Evolutionary conservation across 192 early-diverging fungal genomes (phyloP), one percentile per base, ranked within the genome.

Genomic region (Linnemannia zychae): DNA sequence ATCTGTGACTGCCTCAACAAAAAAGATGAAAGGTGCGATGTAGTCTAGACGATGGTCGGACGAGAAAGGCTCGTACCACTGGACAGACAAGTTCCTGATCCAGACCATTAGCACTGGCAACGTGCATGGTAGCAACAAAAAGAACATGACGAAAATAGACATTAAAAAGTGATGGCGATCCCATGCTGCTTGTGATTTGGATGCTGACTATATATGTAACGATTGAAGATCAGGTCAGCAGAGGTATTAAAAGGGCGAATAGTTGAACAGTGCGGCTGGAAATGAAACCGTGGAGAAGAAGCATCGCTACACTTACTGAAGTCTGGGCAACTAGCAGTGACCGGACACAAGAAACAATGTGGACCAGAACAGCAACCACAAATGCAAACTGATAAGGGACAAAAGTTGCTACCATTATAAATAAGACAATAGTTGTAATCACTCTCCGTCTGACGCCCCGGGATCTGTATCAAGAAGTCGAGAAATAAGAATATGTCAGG

Each of bases 321-420:
- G 65, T 52, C 38, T 78, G 79, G 47, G 88, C 84, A 36, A 84
- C 76, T 18, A 90, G 69, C 48, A 90, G 79, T 15, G 91, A 90
- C 50, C 91, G 89, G 18, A 92, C 88, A 66, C 94, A 93, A 49
- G 81, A 89, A 34, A 80, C 89, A 79, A 90, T 92, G 78, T 91
- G 93, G 65, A 91, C 95, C 49, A 96, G 74, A 73, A 93, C 94
- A 5, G 94, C 93, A 31, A 95, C 91, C 6, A 95, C 88, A 85
- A 95, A 96, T 4, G 94, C 93, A 90, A 96, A 95, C 87, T 96
- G 95, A 81, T 96, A 96, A 1, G 95, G 94, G n/a, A 95, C 92
- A 85, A 92, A 90, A 2, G 94, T 93, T 52, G 92, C 92, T 3
- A 95, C 95, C 80, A 95, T 79, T 20, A 93, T 84, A 65, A 95